Evolutionary conservation across 768 basidiomycete genomes (phyloP), one percentile per base, ranked within the genome.

Genomic region (Cantharellus anzutake): DNA sequence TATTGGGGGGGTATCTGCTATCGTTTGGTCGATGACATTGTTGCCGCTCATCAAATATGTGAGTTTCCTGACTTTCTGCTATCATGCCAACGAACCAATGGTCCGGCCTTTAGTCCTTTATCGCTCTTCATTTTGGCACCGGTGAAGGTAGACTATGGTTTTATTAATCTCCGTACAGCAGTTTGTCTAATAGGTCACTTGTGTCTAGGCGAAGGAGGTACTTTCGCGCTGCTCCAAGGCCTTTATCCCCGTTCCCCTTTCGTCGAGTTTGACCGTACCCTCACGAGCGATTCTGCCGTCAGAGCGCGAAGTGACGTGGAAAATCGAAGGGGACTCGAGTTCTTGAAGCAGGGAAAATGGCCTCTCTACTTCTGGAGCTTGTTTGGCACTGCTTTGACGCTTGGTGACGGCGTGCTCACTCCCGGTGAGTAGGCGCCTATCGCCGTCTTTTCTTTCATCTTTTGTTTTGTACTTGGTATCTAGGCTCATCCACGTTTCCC

Each of bases 341-440:
- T 55, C 52, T 37, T 55, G 7, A 37, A 11, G 7, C 35, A 7
- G 14, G 11, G 14, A 7, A 55, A 55, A 37, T 55, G 52, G 52
- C 52, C 52, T 7, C 35, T 55, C 14, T 11, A 11, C 35, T 11
- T 55, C 7, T 55, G 52, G 52, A 37, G 52, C 7, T 37, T 55
- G 11, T 55, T 55, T 55, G 52, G 80, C 40, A 83, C 82, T 48
- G 76, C 78, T 11, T 70, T 84, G 51, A 82, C 82, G 0, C 75
- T 84, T 71, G 78, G 81, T 0, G 83, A 85, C 62, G 83, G 83
- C 41, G 70, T 82, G 20, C 74, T 84, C 41, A 83, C 82, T 0
- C 80, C 82, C 2, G 52, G 52, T 55, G 52, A 29, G 44, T 11
- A 11, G 44, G 29, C 11, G 11, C 11, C 44, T 48, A 29, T 29